Evolutionary conservation across 768 basidiomycete genomes (phyloP).

Genomic region (Macrocybe gigantea): DNA sequence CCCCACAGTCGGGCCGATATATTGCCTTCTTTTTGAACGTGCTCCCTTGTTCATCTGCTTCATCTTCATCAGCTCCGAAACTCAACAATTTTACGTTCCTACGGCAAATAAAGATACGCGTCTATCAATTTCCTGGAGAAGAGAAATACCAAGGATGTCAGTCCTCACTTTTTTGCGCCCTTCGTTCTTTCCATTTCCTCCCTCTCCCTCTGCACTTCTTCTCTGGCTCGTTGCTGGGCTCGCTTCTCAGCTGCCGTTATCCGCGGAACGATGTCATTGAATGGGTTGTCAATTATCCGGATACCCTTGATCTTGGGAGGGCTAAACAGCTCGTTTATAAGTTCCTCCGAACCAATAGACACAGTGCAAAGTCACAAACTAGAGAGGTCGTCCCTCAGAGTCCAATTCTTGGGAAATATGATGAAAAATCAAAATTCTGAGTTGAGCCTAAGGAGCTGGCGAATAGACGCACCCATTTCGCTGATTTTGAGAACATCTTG

Average conservation of each 20-base stretch:
- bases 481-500: constrained; percentile 90
- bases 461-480: constrained; percentile 60
- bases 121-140: neutral
- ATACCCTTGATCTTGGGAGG: constrained; percentile 89
- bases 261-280: constrained; percentile 90
- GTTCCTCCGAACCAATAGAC: neutral
- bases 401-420: constrained; percentile 50
- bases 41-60: constrained; percentile 51
- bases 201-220: constrained; percentile 69
- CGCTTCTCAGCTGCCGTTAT: constrained; percentile 93
- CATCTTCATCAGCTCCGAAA: constrained; percentile 74
- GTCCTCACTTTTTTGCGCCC: constrained; percentile 80
- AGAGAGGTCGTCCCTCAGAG: constrained; percentile 69
- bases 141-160: neutral
- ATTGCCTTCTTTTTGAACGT: constrained; percentile 65
- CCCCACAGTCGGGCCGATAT: constrained; percentile 77
- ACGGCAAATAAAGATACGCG: neutral
- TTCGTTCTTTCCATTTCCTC: constrained; percentile 68
- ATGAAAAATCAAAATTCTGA: too few relatives aligned
- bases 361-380: constrained; percentile 40
- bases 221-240: constrained; percentile 75
- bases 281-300: constrained; percentile 88
- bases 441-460: neutral
- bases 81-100: constrained; percentile 90
- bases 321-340: constrained; percentile 29